Base-by-base conservation (phyloP, 2,329 filamentous ascomycete genomes). In the Cladosporium sp. region DNA sequence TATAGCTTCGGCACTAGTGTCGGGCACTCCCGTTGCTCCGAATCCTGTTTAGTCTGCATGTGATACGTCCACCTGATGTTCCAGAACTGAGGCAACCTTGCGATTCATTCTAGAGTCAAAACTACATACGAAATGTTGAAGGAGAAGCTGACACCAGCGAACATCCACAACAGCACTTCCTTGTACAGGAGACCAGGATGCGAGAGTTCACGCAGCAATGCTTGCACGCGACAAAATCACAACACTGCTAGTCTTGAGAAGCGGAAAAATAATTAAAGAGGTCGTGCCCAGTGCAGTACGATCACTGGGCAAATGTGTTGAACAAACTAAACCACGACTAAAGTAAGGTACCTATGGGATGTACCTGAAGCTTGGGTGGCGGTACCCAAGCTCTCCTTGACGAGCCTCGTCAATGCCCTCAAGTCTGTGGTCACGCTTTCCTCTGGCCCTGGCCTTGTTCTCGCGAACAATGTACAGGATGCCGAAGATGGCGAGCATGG, bases 281-380 rank as follows among this genome's bases (percentile, higher is more conserved):
- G 34, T 41, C 55, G 55, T 38, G 55, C 55, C 55, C 34, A 34
- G 55, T 58, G 34, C 57, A 59, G 57, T 44, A 59, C 24, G 34
- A 47, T 30, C 38, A 62, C 47, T 15, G 34, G 44, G 47, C 44
- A 24, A 52, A 62, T 62, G 44, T 62, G 57, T 59, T 59, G 57
- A 59, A 59, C 59, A 62, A 62, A 28, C 47, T 52, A 52, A 52
- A 62, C 57, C 34, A 59, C 24, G 55, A 58, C 30, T 41, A 52
- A 52, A 32, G 14, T 12, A 14, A 10, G n/a, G 28, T 32, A 66
- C 21, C 59, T 68, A 85, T 18, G 82, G 77, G 66, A 87, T 87
- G 71, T 86, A 87, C 41, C 83, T 80, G 74, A 86, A 87, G 28
- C 81, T 80, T 1, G 86, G 86, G 71, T 87, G 84, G 47, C 79